phyloP scores from a whole-genome alignment of 2,329 filamentous ascomycete species.

The Monilinia fructicola region DNA sequence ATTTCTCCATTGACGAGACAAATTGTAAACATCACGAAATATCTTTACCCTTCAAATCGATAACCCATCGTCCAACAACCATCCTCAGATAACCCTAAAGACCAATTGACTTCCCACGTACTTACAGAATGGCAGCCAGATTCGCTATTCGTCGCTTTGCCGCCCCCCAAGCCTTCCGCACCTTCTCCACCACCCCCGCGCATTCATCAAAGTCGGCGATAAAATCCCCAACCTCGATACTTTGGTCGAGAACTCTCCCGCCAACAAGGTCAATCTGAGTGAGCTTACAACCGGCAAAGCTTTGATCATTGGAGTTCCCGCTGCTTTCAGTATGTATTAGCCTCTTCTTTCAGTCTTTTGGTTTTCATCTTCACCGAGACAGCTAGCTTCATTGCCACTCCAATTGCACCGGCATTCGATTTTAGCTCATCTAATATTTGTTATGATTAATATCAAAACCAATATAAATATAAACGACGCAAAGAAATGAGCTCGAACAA shows the following conservation, averaged over 20 bases:
- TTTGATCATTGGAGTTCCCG: constrained; percentile 81
- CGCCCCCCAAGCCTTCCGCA: constrained; percentile 26
- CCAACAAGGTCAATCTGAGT: constrained; percentile 85
- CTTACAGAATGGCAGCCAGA: constrained; percentile 34
- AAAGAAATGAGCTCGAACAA: neutral
- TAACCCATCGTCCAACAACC: neutral
- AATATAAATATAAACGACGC: neutral
- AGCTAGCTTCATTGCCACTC: neutral
- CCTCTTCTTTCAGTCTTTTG: neutral
- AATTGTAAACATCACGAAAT: neutral
- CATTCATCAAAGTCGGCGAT: constrained; percentile 75
- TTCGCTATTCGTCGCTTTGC: constrained; percentile 31
- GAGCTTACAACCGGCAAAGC: constrained; percentile 72
- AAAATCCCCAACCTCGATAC: constrained; percentile 73
- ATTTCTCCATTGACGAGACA: neutral
- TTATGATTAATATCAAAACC: neutral
- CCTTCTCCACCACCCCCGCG: constrained; percentile 65
- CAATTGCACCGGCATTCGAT: no score
- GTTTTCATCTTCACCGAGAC: neutral
- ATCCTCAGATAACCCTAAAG: no score
- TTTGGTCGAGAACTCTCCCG: constrained; percentile 81
- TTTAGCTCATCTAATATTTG: no score
- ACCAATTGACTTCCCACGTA: neutral
- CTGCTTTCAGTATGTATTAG: constrained; percentile 62
- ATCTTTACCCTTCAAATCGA: neutral